Evolutionary conservation across 768 basidiomycete genomes (phyloP).

Genomic region (Rhodocollybia butyracea): DNA sequence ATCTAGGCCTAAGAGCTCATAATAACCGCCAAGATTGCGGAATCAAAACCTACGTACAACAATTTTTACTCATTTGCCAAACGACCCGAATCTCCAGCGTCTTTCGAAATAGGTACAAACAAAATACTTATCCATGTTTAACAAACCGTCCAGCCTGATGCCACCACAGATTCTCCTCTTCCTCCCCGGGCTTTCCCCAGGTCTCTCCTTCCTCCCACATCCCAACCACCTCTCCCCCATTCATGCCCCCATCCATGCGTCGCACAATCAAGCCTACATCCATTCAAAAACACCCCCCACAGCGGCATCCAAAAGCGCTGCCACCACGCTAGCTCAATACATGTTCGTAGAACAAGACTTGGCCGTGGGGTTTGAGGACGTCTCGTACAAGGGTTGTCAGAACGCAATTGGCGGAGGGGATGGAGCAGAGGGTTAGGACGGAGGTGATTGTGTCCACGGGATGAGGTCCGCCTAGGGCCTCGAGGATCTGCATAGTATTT

Average conservation of each 20-base stretch:
- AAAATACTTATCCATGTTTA: too few relatives aligned
- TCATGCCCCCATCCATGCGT: conserved; percentile 33
- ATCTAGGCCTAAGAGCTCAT: too few relatives aligned
- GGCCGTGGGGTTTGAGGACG: conserved; percentile 61
- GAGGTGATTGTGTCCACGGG: conserved; percentile 44
- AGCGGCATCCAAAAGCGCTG: conserved; percentile 71
- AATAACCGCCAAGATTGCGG: too few relatives aligned
- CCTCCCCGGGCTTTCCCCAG: conserved; percentile 50
- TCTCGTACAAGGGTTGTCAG: conserved; percentile 20
- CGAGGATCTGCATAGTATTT: conserved; percentile 46
- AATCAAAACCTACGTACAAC: too few relatives aligned
- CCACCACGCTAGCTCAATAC: conserved; percentile 66
- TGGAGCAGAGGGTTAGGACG: neutral
- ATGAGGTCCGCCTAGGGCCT: conserved; percentile 22
- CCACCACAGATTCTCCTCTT: conserved; percentile 56
- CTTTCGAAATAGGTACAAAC: too few relatives aligned
- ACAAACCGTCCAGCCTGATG: conserved; percentile 56
- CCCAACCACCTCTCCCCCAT: conserved; percentile 24
- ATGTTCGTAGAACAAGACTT: conserved; percentile 71
- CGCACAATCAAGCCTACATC: conserved; percentile 61
- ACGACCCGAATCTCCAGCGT: too few relatives aligned
- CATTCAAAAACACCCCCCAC: conserved; percentile 59
- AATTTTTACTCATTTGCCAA: too few relatives aligned
- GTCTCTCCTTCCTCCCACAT: conserved; percentile 47
- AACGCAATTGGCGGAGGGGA: neutral